A percentile compares a stretch with the other conserved stretches of the same genome.
phyloP scores from a whole-genome alignment of 345 rosid species.

The Linum trigynum region DNA sequence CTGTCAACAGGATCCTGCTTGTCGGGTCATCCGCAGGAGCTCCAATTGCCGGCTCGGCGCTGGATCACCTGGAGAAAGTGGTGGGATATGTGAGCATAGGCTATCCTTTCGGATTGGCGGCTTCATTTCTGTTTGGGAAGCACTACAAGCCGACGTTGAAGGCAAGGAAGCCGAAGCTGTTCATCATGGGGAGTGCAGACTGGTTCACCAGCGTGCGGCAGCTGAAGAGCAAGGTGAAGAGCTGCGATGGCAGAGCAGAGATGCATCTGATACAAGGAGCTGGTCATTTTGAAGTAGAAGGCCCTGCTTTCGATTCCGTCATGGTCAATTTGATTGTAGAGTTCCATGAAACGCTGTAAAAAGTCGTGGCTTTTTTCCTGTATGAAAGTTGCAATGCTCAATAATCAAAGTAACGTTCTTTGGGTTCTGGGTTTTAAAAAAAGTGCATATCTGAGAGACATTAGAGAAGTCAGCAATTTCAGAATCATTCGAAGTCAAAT shows the following conservation, averaged over 20 bases:
- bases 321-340: slow-evolving; percentile 9
- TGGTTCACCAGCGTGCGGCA: slow-evolving; percentile 15
- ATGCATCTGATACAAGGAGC: slow-evolving; percentile 11
- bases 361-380: no score
- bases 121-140: slow-evolving; percentile 7
- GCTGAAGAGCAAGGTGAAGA: slow-evolving; percentile 8
- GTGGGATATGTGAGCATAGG: slow-evolving; percentile 13
- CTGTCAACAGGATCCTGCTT: neutral
- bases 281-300: slow-evolving; percentile 17
- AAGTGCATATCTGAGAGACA: neutral
- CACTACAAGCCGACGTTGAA: slow-evolving; percentile 11
- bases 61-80: slow-evolving; percentile 12
- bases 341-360: neutral
- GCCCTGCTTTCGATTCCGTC: slow-evolving; percentile 11
- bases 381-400: neutral
- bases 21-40: slow-evolving; percentile 14
- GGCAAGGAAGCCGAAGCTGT: slow-evolving; percentile 14
- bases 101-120: slow-evolving; percentile 12
- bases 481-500: neutral
- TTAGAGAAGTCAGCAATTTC: neutral
- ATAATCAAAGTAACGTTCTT: neutral
- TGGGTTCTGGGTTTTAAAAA: neutral
- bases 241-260: slow-evolving; percentile 6
- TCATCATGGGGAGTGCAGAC: slow-evolving; percentile 14
- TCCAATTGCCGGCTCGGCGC: slow-evolving; percentile 17